Evolutionary conservation across 345 rosid genomes (phyloP).

Genomic region (Lumnitzera littorea): DNA sequence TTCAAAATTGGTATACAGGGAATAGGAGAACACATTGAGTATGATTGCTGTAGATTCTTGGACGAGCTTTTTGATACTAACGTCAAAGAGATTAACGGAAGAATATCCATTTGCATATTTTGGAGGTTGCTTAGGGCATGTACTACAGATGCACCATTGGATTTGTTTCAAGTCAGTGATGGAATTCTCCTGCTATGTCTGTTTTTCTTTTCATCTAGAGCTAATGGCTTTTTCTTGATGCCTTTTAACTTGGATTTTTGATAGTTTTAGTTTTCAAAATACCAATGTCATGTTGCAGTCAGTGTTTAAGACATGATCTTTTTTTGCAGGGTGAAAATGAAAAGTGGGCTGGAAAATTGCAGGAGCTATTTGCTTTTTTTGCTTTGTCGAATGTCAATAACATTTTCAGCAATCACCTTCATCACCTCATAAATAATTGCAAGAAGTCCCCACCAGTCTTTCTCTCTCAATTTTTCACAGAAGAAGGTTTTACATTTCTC

Average conservation of each 20-base stretch:
- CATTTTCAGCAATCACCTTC: conserved; percentile 60
- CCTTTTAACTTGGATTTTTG: too few relatives aligned
- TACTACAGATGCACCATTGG: conserved; percentile 24
- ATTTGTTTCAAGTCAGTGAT: conserved; percentile 42
- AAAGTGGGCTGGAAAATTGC: conserved; percentile 30
- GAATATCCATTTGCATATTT: conserved; percentile 49
- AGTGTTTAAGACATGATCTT: neutral
- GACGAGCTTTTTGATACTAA: conserved; percentile 46
- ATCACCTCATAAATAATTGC: conserved; percentile 48
- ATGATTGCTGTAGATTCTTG: conserved; percentile 51
- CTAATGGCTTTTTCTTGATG: too few relatives aligned
- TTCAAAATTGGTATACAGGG: conserved; percentile 30
- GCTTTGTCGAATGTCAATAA: conserved; percentile 43
- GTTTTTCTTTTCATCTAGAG: conserved; percentile 3
- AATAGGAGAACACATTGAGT: conserved; percentile 32
- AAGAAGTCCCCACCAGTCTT: conserved; percentile 55
- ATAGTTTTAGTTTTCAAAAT: neutral
- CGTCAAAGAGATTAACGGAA: conserved; percentile 34
- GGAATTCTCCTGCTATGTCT: neutral
- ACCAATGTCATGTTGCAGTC: too few relatives aligned
- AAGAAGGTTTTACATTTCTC: conserved; percentile 45
- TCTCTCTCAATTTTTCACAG: conserved; percentile 48
- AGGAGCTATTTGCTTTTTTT: conserved; percentile 56
- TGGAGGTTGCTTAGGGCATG: conserved; percentile 64
- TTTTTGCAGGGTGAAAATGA: conserved; percentile 44